phyloP scores from a whole-genome alignment of 768 basidiomycete species.

The Psilocybe subaeruginosa region DNA sequence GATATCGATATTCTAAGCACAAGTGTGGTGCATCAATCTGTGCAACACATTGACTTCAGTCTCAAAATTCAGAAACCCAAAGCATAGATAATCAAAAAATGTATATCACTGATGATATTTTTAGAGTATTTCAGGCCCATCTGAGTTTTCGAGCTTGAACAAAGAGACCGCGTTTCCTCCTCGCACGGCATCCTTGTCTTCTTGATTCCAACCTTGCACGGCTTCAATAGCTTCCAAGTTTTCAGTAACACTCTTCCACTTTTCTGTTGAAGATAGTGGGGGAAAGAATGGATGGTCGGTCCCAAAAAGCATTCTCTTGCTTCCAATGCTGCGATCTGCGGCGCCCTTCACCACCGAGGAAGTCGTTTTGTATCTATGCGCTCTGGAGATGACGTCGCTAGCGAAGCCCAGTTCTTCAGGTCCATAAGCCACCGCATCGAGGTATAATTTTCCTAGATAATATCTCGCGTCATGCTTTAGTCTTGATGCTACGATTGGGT shows the following conservation, averaged over 20 bases:
- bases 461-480: conserved; percentile 82
- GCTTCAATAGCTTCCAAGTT: conserved; percentile 80
- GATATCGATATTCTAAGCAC: conserved; percentile 96
- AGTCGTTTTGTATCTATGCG: conserved; percentile 47
- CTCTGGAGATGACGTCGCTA: conserved; percentile 67
- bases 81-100: conserved; percentile 9
- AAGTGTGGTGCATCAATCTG: conserved; percentile 88
- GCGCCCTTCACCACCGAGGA: conserved; percentile 27
- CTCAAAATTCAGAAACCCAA: conserved; percentile 86
- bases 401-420: conserved; percentile 84
- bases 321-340: conserved; percentile 49
- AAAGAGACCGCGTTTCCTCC: conserved; percentile 76
- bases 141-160: conserved; percentile 52
- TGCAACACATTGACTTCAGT: conserved; percentile 95
- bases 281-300: conserved; percentile 95
- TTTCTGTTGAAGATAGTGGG: conserved; percentile 65
- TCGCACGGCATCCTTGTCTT: conserved; percentile 65
- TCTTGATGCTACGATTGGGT: conserved; percentile 75
- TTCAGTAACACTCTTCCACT: conserved; percentile 86
- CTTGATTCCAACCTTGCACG: conserved; percentile 62
- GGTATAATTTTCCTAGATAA: conserved; percentile 79
- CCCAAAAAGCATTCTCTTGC: conserved; percentile 72
- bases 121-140: conserved; percentile 5
- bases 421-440: conserved; percentile 90
- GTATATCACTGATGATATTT: not conserved